A percentile compares a stretch with the other conserved stretches of the same genome.
phyloP scores from a whole-genome alignment of 176 grass and related monocot genomes.

The Panicum miliaceum region DNA sequence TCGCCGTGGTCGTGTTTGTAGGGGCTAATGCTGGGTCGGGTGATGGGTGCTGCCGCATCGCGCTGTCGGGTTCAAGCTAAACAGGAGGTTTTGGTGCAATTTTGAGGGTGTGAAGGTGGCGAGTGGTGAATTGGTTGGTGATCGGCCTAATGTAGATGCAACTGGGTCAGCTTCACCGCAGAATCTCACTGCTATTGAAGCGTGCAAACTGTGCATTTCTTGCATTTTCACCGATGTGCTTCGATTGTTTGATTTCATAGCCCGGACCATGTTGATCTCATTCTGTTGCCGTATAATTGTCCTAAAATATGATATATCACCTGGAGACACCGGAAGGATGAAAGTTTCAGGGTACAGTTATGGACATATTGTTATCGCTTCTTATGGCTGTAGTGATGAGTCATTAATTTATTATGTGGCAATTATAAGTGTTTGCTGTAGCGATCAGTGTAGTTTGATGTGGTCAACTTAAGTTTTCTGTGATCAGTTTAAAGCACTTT shows the following conservation, averaged over 20 bases:
- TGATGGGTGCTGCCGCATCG: not conserved
- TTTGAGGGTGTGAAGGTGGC: slow-evolving; percentile 17
- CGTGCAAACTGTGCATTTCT: not conserved
- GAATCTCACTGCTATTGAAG: not conserved
- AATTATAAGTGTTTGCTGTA: not conserved
- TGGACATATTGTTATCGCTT: not conserved
- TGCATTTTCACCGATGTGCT: not conserved
- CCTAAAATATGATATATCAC: not conserved
- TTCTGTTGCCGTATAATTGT: not conserved
- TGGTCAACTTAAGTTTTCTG: not conserved
- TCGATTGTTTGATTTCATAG: not conserved
- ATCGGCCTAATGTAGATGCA: slow-evolving; percentile 32
- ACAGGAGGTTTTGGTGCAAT: slow-evolving; percentile 11
- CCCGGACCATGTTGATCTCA: not conserved
- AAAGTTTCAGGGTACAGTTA: not conserved
- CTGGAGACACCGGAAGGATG: not conserved
- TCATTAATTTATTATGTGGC: too few species aligned
- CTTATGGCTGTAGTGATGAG: too few species aligned
- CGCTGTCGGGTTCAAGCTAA: not conserved
- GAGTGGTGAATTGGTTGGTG: not conserved
- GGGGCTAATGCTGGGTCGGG: not conserved
- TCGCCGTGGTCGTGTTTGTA: not conserved
- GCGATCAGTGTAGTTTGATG: not conserved
- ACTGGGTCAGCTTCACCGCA: not conserved
- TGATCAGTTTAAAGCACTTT: not conserved